Conservation (phyloP, 164 flowering plant species). For the Cinnamomum micranthum region DNA sequence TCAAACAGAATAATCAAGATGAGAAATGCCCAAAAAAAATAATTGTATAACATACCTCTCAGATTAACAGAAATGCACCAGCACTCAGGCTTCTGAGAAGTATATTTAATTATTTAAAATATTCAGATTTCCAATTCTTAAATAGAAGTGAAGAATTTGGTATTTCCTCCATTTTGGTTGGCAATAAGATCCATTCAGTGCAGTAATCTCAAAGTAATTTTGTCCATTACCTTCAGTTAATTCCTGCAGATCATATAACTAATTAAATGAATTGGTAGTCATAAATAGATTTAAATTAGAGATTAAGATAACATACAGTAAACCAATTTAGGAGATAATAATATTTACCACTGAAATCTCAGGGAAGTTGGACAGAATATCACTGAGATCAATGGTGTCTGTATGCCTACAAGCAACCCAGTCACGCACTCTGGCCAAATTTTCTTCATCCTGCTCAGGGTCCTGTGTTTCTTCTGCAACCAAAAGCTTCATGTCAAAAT, state of each 20-base stretch:
- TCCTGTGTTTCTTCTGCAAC: slow-evolving; percentile 78
- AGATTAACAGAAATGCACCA: not conserved
- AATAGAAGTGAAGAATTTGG: not conserved
- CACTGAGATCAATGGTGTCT: slow-evolving; percentile 58
- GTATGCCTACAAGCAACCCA: slow-evolving; percentile 62
- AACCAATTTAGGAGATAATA: not conserved
- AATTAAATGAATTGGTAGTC: not conserved
- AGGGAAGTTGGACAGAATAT: slow-evolving; percentile 76
- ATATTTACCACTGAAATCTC: slow-evolving; percentile 71
- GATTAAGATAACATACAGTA: too few species aligned
- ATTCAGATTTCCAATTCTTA: not conserved
- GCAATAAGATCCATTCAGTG: not conserved
- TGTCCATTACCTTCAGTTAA: slow-evolving; percentile 68
- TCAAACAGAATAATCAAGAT: not conserved
- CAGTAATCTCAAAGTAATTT: not conserved
- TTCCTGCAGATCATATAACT: slow-evolving; percentile 41
- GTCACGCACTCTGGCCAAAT: slow-evolving; percentile 55
- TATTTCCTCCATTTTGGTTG: not conserved
- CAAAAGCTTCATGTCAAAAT: not conserved
- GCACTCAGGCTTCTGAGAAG: not conserved
- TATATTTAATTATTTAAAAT: too few species aligned
- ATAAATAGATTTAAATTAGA: not conserved
- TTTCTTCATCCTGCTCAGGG: slow-evolving; percentile 63
- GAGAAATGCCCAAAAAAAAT: not conserved
- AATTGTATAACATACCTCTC: not conserved